These are phyloP conservation scores for Kazachstania kunashirensis DNA, from an alignment of 805 yeast genomes.

Conservation along the genomic window DNA sequence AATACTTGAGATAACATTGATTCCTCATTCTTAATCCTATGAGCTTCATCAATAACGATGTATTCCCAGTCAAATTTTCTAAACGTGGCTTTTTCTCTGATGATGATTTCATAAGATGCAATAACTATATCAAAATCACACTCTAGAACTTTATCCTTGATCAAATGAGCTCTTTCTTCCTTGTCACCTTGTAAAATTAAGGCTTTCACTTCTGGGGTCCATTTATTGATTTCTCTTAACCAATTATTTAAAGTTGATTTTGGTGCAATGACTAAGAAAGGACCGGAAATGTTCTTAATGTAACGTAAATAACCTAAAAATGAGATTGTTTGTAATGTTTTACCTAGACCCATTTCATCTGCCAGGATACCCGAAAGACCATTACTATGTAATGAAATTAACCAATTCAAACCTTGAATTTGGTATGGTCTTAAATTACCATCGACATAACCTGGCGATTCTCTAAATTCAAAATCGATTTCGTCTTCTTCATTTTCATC, in stretches of 20 bases:
- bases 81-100: constrained; percentile 59
- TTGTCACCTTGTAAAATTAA: constrained; percentile 68
- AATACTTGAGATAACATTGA: constrained; percentile 63
- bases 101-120: constrained; percentile 68
- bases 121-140: constrained; percentile 67
- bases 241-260: constrained; percentile 76
- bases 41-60: constrained; percentile 72
- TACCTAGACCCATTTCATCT: constrained; percentile 82
- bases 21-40: constrained; percentile 71
- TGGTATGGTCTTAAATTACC: constrained; percentile 67
- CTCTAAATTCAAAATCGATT: constrained; percentile 49
- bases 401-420: constrained; percentile 75
- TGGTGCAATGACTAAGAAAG: constrained; percentile 68
- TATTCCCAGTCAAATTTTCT: constrained; percentile 67
- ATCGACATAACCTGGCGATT: constrained; percentile 64
- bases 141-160: constrained; percentile 39
- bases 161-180: constrained; percentile 50
- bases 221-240: constrained; percentile 64
- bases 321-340: constrained; percentile 71
- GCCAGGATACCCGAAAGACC: constrained; percentile 69
- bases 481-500: constrained; percentile 15
- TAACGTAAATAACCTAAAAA: constrained; percentile 64
- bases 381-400: constrained; percentile 59
- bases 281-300: constrained; percentile 51
- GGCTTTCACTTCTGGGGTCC: constrained; percentile 74